Conservation (phyloP, 768 basidiomycete genomes). For the Termitomyces titanicus region DNA sequence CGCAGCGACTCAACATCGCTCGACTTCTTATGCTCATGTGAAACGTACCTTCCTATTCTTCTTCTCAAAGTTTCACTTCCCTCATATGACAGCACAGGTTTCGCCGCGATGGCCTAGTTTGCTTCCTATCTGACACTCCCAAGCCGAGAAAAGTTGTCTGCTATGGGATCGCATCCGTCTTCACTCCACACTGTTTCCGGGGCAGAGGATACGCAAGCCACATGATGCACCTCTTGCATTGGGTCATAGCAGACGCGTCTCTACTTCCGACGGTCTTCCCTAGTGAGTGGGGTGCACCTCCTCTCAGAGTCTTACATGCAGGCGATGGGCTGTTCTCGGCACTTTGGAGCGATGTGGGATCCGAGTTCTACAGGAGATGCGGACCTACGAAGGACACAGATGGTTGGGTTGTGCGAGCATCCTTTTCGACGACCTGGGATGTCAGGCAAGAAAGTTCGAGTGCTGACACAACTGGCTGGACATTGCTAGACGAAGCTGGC, state of each 20-base stretch:
- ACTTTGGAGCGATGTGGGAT: conserved; percentile 53
- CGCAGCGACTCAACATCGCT: conserved; percentile 45
- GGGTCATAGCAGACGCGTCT: conserved; percentile 38
- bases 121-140: conserved; percentile 10
- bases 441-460: conserved; percentile 12
- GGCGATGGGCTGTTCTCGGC: conserved; percentile 44
- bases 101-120: conserved; percentile 28
- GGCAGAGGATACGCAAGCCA: conserved; percentile 55
- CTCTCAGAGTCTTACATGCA: conserved; percentile 26
- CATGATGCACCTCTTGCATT: conserved; percentile 66
- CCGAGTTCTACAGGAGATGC: conserved; percentile 38
- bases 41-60: conserved; percentile 44
- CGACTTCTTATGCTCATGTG: conserved; percentile 57
- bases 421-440: conserved; percentile 38
- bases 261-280: conserved; percentile 23
- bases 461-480: conserved; percentile 18
- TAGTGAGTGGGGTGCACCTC: conserved; percentile 43
- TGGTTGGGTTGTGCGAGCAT: conserved; percentile 42
- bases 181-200: conserved; percentile 45
- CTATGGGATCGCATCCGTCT: conserved; percentile 57
- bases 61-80: neutral
- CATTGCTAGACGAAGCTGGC: conserved; percentile 33
- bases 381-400: conserved; percentile 29
- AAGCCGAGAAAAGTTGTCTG: conserved; percentile 31
- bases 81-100: conserved; percentile 17